Percentiles rank a stretch among this genome's conserved stretches.
phyloP scores from a whole-genome alignment of 2,329 filamentous ascomycete species.

The Kalaharituber pfeilii region DNA sequence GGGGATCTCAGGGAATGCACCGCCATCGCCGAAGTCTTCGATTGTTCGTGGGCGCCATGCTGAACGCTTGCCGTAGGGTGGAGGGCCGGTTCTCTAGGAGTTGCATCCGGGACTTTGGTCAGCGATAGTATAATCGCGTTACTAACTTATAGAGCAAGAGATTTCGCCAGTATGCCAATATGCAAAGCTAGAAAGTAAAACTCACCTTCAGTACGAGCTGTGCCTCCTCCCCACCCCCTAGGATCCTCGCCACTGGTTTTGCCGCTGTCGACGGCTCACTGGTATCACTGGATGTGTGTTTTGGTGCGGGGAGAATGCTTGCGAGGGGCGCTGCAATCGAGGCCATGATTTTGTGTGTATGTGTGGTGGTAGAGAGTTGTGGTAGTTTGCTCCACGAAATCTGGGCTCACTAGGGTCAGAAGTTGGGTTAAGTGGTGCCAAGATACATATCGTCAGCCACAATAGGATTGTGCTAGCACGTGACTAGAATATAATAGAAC shows the following conservation, averaged over 20 bases:
- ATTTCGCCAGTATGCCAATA: no score
- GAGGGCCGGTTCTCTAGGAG: constrained; percentile 55
- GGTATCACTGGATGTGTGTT: constrained; percentile 1
- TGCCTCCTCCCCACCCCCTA: constrained; percentile 63
- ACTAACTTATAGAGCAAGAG: no score
- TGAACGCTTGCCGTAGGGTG: constrained; percentile 67
- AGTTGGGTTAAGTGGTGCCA: no score
- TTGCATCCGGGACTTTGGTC: constrained; percentile 5
- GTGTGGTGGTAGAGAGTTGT: no score
- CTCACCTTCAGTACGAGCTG: constrained; percentile 63
- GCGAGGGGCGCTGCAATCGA: constrained; percentile 19
- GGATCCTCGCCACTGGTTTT: constrained; percentile 63
- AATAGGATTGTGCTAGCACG: no score
- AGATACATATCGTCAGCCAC: no score
- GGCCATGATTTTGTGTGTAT: not conserved
- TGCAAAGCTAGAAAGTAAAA: no score
- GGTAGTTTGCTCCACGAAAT: no score
- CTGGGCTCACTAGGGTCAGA: no score
- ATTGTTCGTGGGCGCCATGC: constrained; percentile 79
- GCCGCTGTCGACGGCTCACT: constrained; percentile 30
- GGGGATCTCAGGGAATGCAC: constrained; percentile 83
- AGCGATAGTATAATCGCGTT: no score
- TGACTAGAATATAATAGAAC: no score
- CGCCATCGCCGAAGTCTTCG: constrained; percentile 91
- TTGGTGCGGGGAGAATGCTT: constrained; percentile 20